Evolutionary conservation across 2,329 filamentous ascomycete species (phyloP), one percentile per base, ranked within the genome.

Genomic region (Pseudogymnoascus sp.): DNA sequence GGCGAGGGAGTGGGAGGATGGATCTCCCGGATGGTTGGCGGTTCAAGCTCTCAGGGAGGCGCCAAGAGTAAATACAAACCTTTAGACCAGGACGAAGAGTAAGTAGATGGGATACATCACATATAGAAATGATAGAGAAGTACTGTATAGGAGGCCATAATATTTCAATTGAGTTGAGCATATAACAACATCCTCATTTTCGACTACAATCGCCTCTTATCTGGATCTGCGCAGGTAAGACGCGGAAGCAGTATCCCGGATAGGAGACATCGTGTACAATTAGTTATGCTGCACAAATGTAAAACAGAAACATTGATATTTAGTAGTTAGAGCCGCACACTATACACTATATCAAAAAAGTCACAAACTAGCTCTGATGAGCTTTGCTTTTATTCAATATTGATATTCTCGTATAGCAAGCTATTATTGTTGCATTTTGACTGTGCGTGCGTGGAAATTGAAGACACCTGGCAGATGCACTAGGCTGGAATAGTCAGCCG

Each of bases 11-110:
- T 90, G 63, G 85, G 85, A 14, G 85, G 86, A 13, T 90, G 88
- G 87, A 89, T 90, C 69, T 85, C 82, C 51, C 84, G 84, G 45
- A 83, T 90, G 76, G 83, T 89, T 41, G 83, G 62, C n/a, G 72
- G 69, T 45, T 66, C 71, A 14, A 69, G 66, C 45, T 73, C 70
- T 64, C 60, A 64, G 1, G 66, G 66, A 48, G 69, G 68, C 66
- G 67, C 66, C 16, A 62, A 36, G 54, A 64, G 67, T 41, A 68
- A 69, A 60, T 75, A 75, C 61, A 75, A 72, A 61, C 67, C 69
- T 60, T 68, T 81, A 65, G 78, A 76, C 60, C 79, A 81, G 67
- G 77, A 78, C n/a, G 79, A 80, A 57, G 75, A 77, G 37, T 48
- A 39, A 77, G 36, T 54, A 41, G 37, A 34, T 34, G 19, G 60